Evolutionary conservation across 176 grass and related monocot species (phyloP), one percentile per base, ranked within the genome.

Genomic region (Aegilops speltoides): DNA sequence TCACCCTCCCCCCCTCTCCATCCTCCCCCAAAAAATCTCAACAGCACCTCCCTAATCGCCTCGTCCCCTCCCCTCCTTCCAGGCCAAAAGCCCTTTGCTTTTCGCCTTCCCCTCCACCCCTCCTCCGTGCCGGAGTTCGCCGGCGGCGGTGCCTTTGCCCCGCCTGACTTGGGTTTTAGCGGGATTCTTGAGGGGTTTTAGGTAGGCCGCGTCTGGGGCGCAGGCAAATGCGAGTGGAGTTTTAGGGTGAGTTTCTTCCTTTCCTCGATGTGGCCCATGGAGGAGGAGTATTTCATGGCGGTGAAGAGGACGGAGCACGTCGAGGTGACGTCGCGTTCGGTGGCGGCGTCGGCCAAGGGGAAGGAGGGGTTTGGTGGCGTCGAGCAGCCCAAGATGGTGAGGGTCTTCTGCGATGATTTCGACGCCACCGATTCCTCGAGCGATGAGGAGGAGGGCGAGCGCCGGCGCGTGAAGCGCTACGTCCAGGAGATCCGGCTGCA

Each of bases 341-440:
- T 65, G 5, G 45, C 57, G 52, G 19, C 22, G 41, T 0, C 48
- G 2, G 3, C 45, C 1, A 24, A 7, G 40, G 77, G 26, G 64
- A 20, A n/a, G 19, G 82, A 1, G 10, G 54, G 1, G 10, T 31
- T 12, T 19, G 20, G 2, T 0, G 52, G 46, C 33, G 38, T 29
- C 0, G 86, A 69, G 6, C 89, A 64, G 6, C 87, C 61, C 6
- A 34, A 69, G 72, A 94, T 80, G 25, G 83, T 99, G 13, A 16
- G 94, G 7, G 93, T 96, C 1, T 94, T 96, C 71, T 92, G 87
- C 41, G 94, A 99, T 9, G 97, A 99, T 90, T 70, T 85, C 80
- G 97, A 99, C 75, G 97, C 94, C 6, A 99, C 97, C 0, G 97
- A 99, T 26, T 96, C 97, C 1, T 97, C 94, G 0, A 68, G 87